Conservation (phyloP, 179 eudicot genomes). For the Camellia oleifera region DNA sequence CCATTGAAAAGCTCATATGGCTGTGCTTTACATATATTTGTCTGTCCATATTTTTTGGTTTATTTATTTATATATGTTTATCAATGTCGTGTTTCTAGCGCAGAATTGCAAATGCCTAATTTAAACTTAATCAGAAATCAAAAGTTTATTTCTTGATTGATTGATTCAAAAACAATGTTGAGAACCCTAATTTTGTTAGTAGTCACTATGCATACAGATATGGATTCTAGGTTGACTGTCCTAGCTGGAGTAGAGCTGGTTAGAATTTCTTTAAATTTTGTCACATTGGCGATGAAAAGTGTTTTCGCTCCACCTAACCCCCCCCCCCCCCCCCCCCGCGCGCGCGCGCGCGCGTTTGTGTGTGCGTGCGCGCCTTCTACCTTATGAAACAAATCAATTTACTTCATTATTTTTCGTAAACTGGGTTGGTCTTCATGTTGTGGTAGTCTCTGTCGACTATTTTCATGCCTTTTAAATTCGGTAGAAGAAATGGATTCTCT, state of each 20-base stretch:
- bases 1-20: not conserved
- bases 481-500: not conserved
- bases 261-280: not conserved
- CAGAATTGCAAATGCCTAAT: not conserved
- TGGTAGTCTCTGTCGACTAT: not conserved
- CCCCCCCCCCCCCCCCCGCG: too few species aligned
- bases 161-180: not conserved
- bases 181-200: not conserved
- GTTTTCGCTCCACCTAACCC: not conserved
- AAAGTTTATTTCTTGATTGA: not conserved
- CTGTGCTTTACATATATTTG: not conserved
- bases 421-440: not conserved
- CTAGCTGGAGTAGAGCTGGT: not conserved
- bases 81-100: not conserved
- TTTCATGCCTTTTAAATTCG: not conserved
- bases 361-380: too few species aligned
- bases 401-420: not conserved
- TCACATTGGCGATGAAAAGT: not conserved
- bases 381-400: too few species aligned
- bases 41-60: not conserved
- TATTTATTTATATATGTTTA: too few species aligned
- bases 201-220: not conserved
- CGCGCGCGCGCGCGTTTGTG: too few species aligned
- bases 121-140: not conserved
- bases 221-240: not conserved